phyloP scores from a whole-genome alignment of 305 asterid species.

The Fraxinus sp. region DNA sequence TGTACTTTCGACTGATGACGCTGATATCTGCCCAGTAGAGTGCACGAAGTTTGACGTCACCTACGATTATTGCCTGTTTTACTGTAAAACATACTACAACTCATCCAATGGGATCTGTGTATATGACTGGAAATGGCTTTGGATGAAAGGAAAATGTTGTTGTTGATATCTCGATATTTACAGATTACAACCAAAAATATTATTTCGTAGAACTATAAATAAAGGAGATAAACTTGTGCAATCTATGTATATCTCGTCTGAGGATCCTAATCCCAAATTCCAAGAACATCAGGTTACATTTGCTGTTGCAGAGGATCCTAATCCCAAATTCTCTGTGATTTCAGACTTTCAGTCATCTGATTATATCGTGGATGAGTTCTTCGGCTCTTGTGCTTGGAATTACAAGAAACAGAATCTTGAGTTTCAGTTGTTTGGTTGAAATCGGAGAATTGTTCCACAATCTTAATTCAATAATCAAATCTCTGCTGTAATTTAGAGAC shows the following conservation, averaged over 20 bases:
- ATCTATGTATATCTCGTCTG: not conserved
- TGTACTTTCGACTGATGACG: not conserved
- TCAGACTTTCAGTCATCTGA: not conserved
- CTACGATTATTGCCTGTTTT: not conserved
- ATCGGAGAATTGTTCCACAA: not conserved
- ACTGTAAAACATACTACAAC: not conserved
- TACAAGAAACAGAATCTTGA: not conserved
- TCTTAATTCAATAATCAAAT: no score
- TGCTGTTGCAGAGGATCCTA: not conserved
- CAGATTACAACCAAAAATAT: not conserved
- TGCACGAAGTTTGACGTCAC: not conserved
- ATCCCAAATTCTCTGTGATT: not conserved
- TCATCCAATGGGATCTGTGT: not conserved
- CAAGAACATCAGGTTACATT: not conserved
- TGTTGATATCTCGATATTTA: not conserved
- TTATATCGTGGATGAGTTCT: not conserved
- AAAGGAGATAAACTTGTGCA: not conserved
- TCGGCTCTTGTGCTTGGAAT: not conserved
- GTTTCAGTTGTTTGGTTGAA: not conserved
- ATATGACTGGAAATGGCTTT: not conserved
- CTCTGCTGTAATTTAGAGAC: not conserved
- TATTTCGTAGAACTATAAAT: not conserved
- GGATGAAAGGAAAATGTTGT: not conserved
- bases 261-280: not conserved
- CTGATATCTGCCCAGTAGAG: not conserved